A percentile compares a stretch with the other conserved stretches of the same genome.
Conservation (phyloP, 2,329 filamentous ascomycete species). For the Dactylellina haptotyla region DNA sequence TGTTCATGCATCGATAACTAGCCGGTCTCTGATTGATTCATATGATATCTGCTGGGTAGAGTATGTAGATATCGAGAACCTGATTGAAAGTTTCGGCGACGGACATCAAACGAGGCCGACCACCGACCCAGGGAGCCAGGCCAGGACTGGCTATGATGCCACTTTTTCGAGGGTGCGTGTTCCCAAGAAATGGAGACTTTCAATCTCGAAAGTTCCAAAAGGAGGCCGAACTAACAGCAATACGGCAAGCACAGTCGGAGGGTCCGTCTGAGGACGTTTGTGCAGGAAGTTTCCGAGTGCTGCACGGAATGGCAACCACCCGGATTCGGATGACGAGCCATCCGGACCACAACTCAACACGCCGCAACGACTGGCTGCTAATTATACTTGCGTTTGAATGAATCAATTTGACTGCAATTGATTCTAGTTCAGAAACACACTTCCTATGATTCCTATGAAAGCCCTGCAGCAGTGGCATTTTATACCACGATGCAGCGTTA, state of each 20-base stretch:
- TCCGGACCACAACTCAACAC: slow-evolving; percentile 1
- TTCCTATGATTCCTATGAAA: neutral
- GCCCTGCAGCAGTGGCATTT: neutral
- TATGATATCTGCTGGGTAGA: neutral
- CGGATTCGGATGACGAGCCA: slow-evolving; percentile 9
- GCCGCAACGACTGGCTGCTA: neutral
- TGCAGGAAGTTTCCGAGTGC: neutral
- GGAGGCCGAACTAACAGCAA: neutral
- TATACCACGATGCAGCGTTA: neutral
- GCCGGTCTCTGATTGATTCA: too few species aligned
- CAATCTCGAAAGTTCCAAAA: neutral
- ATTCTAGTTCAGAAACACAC: too few species aligned
- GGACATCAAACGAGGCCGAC: neutral
- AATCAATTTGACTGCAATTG: neutral
- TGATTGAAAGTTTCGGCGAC: neutral
- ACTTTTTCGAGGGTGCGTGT: too few species aligned
- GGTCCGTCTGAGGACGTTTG: neutral
- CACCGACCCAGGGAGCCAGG: too few species aligned
- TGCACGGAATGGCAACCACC: neutral
- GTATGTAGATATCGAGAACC: neutral
- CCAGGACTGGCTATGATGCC: too few species aligned
- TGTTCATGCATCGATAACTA: too few species aligned
- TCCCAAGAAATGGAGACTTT: too few species aligned
- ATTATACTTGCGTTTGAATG: neutral
- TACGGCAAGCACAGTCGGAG: neutral